Conservation (phyloP, 23 red algal genomes). For the Gracilaria gracilis region DNA sequence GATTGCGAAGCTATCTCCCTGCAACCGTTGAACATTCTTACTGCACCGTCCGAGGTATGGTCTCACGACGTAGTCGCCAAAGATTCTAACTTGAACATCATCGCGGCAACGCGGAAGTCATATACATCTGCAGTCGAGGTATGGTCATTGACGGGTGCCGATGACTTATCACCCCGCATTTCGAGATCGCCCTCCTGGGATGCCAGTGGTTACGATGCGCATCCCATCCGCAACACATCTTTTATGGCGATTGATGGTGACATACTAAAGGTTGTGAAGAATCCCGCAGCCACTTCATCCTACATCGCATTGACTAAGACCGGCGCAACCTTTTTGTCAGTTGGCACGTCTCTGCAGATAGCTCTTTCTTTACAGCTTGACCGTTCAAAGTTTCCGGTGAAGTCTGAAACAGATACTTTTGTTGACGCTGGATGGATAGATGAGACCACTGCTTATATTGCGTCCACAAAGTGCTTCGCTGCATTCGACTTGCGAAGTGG, state of each 20-base stretch:
- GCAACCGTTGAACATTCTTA: constrained; percentile 7
- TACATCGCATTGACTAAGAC: constrained; percentile 28
- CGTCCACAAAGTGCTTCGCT: constrained; percentile 11
- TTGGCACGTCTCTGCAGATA: constrained; percentile 13
- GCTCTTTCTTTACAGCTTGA: neutral
- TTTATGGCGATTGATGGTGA: constrained; percentile 30
- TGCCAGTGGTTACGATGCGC: constrained; percentile 1
- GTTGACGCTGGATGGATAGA: constrained; percentile 47
- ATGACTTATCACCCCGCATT: constrained; percentile 17
- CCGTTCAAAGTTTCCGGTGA: neutral
- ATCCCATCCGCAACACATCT: constrained; percentile 5
- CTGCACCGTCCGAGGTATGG: constrained; percentile 42
- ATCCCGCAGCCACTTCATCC: constrained; percentile 15
- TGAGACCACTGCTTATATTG: constrained; percentile 21
- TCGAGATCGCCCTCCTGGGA: constrained; percentile 1
- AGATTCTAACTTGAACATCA: constrained; percentile 8
- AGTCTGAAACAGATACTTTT: neutral
- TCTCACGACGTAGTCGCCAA: constrained; percentile 18
- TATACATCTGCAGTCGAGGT: constrained; percentile 45
- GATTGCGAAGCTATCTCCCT: constrained; percentile 23
- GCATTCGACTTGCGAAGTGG: constrained; percentile 25
- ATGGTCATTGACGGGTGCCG: constrained; percentile 12
- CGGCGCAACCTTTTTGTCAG: neutral
- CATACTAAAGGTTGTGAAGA: constrained; percentile 28
- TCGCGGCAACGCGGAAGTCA: constrained; percentile 24